Evolutionary conservation across 1,139 yeast genomes (phyloP), one percentile per base, ranked within the genome.

Genomic region (Petasospora rhodanensis): DNA sequence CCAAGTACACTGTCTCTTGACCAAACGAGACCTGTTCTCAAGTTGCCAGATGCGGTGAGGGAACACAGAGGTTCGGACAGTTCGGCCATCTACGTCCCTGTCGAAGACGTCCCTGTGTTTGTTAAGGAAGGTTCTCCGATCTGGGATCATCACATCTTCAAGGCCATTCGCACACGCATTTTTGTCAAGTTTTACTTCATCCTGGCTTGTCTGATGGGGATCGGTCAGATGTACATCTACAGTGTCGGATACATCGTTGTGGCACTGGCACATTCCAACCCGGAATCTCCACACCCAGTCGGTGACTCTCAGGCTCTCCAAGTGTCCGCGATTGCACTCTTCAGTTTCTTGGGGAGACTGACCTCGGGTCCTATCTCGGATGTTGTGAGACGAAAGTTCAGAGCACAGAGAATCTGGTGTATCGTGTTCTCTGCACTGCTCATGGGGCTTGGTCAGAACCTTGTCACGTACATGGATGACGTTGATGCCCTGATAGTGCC

Each of bases 381-480:
- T 50, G 51, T 68, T 14, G 52, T 84, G 19, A 75, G 75, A 22
- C 67, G 70, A 35, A 65, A 58, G 29, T 54, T 66, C 24, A 60
- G 68, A n/a, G 58, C 66, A 11, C 86, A 79, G 49, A 64, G 95
- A 38, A 65, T 79, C 18, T 82, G 91, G 86, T 71, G 80, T 28
- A 63, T 84, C 24, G 56, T 76, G 0, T 44, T 72, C 10, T 76
- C 91, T 0, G 58, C 72, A 4, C 10, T 55, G 0, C 33, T 76
- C 6, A 61, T 82, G 39, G 74, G 85, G 0, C 57, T 72, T 5
- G 36, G 57, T 1, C 55, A 71, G 38, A 45, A 72, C 14, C 38
- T 69, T 11, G 48, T 57, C 3, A 66, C 62, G 29, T 28, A 14
- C 5, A 40, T 45, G 10, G 33, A 35, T 4, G 22, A 39, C 4